These are phyloP conservation scores for Starmerella vitae DNA, from an alignment of 805 yeast species.

Conservation along the genomic window DNA sequence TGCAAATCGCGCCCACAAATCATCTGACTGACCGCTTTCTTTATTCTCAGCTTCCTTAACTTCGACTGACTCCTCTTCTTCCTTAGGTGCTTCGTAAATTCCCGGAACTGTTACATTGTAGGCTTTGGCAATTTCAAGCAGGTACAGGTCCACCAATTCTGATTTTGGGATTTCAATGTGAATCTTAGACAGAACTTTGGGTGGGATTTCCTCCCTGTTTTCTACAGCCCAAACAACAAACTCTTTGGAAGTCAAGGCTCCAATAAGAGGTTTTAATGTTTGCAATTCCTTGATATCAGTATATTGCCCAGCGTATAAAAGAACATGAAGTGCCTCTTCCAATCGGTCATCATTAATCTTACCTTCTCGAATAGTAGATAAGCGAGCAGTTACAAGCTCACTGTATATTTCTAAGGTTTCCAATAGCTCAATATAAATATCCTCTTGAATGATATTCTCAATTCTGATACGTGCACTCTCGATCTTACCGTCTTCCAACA, in stretches of 20 bases:
- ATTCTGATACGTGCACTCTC: conserved; percentile 72
- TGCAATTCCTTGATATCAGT: conserved; percentile 64
- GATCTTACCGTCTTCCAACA: conserved; percentile 56
- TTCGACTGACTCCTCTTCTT: conserved; percentile 1
- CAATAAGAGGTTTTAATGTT: conserved; percentile 47
- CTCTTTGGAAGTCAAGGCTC: conserved; percentile 53
- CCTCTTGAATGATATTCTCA: conserved; percentile 73
- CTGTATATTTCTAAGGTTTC: conserved; percentile 73
- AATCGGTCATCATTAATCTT: conserved; percentile 26
- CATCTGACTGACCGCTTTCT: conserved; percentile 11
- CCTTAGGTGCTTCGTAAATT: conserved; percentile 21
- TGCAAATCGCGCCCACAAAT: conserved; percentile 22
- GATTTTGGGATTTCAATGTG: conserved; percentile 52
- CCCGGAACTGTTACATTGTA: conserved; percentile 64
- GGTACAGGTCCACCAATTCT: conserved; percentile 52
- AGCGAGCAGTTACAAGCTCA: conserved; percentile 64
- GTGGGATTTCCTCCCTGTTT: conserved; percentile 46
- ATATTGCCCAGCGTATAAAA: conserved; percentile 55
- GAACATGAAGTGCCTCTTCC: conserved; percentile 58
- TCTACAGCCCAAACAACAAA: conserved; percentile 44
- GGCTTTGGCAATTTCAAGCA: conserved; percentile 68
- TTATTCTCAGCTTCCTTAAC: not conserved
- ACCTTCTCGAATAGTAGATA: conserved; percentile 38
- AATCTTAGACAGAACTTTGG: conserved; percentile 51
- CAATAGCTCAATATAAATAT: conserved; percentile 60